A percentile compares a stretch with the other conserved stretches of the same genome.
Evolutionary conservation across 345 rosid genomes (phyloP).

Genomic region (Syzygium aqueum): DNA sequence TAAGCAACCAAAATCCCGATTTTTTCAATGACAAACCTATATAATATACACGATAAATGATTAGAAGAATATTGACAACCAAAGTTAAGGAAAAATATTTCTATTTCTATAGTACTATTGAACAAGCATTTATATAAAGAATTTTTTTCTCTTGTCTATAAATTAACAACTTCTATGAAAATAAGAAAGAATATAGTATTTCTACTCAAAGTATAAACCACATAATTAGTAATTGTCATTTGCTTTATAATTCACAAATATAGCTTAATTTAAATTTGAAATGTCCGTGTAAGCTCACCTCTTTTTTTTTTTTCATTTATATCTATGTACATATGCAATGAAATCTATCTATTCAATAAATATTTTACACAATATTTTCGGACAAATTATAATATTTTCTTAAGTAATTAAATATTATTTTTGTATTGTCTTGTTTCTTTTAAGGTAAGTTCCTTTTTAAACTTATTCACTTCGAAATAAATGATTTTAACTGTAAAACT

Average conservation of each 20-base stretch:
- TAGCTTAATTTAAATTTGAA: neutral
- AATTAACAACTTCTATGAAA: neutral
- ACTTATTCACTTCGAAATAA: neutral
- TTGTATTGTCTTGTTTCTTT: neutral
- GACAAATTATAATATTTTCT: neutral
- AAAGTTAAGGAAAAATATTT: neutral
- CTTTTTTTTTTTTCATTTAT: neutral
- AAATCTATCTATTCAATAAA: neutral
- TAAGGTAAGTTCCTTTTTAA: neutral
- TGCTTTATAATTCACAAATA: neutral
- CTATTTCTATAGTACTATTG: neutral
- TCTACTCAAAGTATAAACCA: neutral
- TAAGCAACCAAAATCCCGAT: neutral
- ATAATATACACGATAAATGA: no score
- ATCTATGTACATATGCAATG: no score
- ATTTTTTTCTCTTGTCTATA: neutral
- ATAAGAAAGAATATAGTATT: neutral
- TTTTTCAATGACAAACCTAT: neutral
- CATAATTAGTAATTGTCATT: neutral
- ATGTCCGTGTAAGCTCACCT: neutral
- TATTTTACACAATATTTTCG: neutral
- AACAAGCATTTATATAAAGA: neutral
- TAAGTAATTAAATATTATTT: neutral
- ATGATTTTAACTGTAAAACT: neutral
- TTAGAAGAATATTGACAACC: neutral